A percentile compares a stretch with the other conserved stretches of the same genome.
Evolutionary conservation across 148 eudicot genomes (phyloP).

Genomic region (Gaultheria prostrata): DNA sequence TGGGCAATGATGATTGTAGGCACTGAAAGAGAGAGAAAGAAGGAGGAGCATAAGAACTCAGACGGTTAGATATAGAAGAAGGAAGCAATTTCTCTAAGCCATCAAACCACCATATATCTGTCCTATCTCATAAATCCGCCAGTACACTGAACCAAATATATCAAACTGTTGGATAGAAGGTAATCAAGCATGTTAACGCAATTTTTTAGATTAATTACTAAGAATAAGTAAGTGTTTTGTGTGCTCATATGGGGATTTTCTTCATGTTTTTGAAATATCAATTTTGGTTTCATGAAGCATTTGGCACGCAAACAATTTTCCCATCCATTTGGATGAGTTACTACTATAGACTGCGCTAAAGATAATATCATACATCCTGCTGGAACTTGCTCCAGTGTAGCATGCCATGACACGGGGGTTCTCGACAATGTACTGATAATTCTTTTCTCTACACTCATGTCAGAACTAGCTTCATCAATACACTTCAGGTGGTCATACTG

Average conservation of each 20-base stretch:
- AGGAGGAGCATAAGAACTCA: not conserved
- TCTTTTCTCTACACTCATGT: conserved; percentile 27
- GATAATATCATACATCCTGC: conserved; percentile 60
- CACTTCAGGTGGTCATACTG: conserved; percentile 75
- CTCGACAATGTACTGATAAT: conserved; percentile 54
- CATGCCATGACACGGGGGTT: conserved; percentile 84
- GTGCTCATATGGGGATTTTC: not conserved
- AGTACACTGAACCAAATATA: not conserved
- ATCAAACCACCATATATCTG: no score
- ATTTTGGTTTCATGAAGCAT: not conserved
- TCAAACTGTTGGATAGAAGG: not conserved
- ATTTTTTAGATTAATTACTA: not conserved
- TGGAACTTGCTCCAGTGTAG: conserved; percentile 86
- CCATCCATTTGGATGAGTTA: not conserved
- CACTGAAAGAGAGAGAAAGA: conserved; percentile 38
- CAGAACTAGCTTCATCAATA: conserved; percentile 37
- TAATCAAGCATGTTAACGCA: not conserved
- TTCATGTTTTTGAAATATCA: not conserved
- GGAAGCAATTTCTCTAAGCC: not conserved
- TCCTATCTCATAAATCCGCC: not conserved
- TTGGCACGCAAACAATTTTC: conserved; percentile 4
- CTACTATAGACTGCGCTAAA: not conserved
- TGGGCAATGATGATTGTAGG: conserved; percentile 89
- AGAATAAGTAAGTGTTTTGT: not conserved
- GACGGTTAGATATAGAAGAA: not conserved